Conservation (phyloP, 257 asterid genomes). For the Solanum ossicruentum region DNA sequence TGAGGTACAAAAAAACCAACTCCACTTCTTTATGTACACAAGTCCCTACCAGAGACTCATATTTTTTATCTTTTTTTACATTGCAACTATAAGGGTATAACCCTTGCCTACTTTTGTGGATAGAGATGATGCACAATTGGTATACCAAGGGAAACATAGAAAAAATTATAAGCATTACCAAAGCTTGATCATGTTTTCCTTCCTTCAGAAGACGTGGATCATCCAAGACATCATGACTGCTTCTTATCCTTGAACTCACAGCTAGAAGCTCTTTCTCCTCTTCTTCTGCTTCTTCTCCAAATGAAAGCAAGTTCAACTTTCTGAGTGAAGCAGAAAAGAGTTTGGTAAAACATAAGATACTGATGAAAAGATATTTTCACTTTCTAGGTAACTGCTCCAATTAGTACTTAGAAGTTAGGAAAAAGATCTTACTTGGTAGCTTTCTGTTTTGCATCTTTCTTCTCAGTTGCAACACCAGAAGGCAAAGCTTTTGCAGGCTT, state of each 20-base stretch:
- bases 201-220: constrained; percentile 95
- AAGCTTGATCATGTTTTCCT: constrained; percentile 24
- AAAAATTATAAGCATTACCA: constrained; percentile 24
- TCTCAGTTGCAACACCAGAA: constrained; percentile 27
- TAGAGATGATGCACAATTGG: not conserved
- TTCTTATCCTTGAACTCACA: constrained; percentile 55
- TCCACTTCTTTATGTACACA: not conserved
- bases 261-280: constrained; percentile 78
- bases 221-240: constrained; percentile 91
- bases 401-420: not conserved
- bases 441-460: constrained; percentile 44
- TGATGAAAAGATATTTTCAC: not conserved
- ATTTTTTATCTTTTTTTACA: not conserved
- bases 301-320: constrained; percentile 87
- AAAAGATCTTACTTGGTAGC: constrained; percentile 51
- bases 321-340: constrained; percentile 22
- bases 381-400: not conserved
- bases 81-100: not conserved
- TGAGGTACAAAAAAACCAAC: not conserved
- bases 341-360: not conserved
- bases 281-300: constrained; percentile 99
- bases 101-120: not conserved
- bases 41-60: not conserved
- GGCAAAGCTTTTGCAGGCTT: constrained; percentile 29
- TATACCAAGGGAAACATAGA: not conserved